Evolutionary conservation across 78 protist genomes (phyloP), one percentile per base, ranked within the genome.

Genomic region (Ministeria vibrans): DNA sequence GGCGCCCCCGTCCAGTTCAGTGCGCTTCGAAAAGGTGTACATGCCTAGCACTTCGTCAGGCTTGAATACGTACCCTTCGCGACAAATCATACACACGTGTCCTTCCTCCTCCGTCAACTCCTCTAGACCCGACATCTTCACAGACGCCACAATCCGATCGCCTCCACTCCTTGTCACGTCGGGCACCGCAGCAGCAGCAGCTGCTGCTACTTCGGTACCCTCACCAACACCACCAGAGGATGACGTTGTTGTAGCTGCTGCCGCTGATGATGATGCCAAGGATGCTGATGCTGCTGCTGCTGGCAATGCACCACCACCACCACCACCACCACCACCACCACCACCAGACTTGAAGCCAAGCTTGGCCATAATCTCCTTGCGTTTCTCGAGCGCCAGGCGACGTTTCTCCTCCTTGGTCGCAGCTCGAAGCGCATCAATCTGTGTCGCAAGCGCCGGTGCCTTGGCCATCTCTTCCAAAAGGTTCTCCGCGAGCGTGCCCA

Each of bases 31-130:
- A 72, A 45, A 92, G 18, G 81, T 68, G 77, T 92, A 92, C 44
- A 89, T 25, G 51, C 94, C 93, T 0, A 92, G 83, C 20, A 75
- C 84, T n/a, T 91, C 91, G 42, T 78, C 85, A 27, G 83, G 85
- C 44, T 78, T 76, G 43, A 83, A 87, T 18, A 36, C 76, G 59
- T 75, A 83, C 28, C 92, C 94, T 34, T 93, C 96, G 4, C 87
- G 75, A 74, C 96, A 93, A 0, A 93, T 87, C 78, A 89, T 74
- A 80, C 96, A 93, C 27, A 73, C 74, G 63, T 64, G 87, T 27
- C 92, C 90, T 9, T 28, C 41, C 70, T 89, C 94, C 34, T 93
- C 93, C 38, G 44, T 83, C 42, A 93, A 74, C 15, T 83, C 90
- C 11, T 81, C 92, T 34, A 88, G 42, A 2, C 64, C 79, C 1